Percentiles rank a stretch among this genome's conserved stretches.
Evolutionary conservation across 2,329 filamentous ascomycete genomes (phyloP).

Genomic region (Botrytis fabae): DNA sequence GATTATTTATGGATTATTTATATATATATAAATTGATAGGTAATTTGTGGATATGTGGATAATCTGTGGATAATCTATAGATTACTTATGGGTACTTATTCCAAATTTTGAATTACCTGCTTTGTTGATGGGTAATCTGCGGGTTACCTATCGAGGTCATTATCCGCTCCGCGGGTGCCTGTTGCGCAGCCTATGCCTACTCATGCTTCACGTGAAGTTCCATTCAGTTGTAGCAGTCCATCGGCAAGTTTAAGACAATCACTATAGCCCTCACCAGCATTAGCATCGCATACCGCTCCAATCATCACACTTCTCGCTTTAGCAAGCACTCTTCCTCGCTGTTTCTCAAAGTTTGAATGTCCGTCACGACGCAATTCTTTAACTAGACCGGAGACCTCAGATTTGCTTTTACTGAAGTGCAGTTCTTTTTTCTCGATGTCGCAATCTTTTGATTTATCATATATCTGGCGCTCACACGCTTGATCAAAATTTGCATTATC

Average conservation of each 20-base stretch:
- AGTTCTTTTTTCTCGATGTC: not conserved
- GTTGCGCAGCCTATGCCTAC: too few relatives aligned
- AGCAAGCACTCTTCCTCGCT: accelerated
- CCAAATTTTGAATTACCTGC: too few relatives aligned
- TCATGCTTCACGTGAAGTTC: not conserved
- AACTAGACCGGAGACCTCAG: not conserved
- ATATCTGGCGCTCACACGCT: not conserved
- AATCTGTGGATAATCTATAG: too few relatives aligned
- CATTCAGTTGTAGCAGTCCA: not conserved
- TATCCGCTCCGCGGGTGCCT: too few relatives aligned
- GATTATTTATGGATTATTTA: too few relatives aligned
- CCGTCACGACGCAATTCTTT: not conserved
- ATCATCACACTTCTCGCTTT: not conserved
- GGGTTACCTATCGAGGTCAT: too few relatives aligned
- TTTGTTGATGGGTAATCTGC: too few relatives aligned
- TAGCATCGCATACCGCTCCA: not conserved
- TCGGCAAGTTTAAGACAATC: not conserved
- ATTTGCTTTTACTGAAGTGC: not conserved
- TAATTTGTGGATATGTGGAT: too few relatives aligned
- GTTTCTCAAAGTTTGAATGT: not conserved
- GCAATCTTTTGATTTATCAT: not conserved
- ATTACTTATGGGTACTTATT: too few relatives aligned
- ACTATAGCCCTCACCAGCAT: not conserved
- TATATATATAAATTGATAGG: too few relatives aligned
- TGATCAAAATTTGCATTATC: not conserved